Evolutionary conservation across 768 basidiomycete genomes (phyloP), one percentile per base, ranked within the genome.

Genomic region (Paxillus involutus): DNA sequence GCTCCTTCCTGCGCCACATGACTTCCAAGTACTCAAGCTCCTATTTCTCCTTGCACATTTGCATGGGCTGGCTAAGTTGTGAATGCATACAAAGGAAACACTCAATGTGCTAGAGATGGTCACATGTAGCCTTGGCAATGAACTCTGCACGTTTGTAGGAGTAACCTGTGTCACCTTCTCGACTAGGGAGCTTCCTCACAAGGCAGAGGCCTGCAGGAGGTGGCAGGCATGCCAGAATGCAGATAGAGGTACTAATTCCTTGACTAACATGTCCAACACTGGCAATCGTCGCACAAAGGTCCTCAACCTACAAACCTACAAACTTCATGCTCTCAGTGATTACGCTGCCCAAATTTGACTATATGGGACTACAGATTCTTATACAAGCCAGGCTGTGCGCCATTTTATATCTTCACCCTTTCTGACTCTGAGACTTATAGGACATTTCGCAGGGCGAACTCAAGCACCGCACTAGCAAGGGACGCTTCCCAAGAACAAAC

Each of bases 1-100:
- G 9, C 66, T 73, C 1, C 46, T 63, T n/a, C 45, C 53, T 17
- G 9, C 35, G 14, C 26, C 35, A 8, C 40, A 51, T 0, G n/a
- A 55, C 3, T 2, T 19, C n/a, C 30, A 43, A 8, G 35, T 58
- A 6, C 44, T 60, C 6, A 35, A 55, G 3, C 45, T 69, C 3
- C 21, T 49, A 11, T 49, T 39, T 13, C 29, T 26, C 0, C 19
- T 44, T 17, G 48, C 29, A 0, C 50, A 56, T 53, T 52, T 43
- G 51, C 56, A 72, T 51, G 59, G 52, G 0, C 35, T 65, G 11
- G 63, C 66, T 0, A 72, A 72, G 47, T 51, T 72, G 26, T 63
- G 59, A 63, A 21, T 70, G 56, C 71, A 70, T 50, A 53, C 44
- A 10, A 44, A 53, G 3, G 24, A 21, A 6, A 45, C 44, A 33